Evolutionary conservation across 805 yeast species (phyloP).

Genomic region (Pichia gijzeniarum): DNA sequence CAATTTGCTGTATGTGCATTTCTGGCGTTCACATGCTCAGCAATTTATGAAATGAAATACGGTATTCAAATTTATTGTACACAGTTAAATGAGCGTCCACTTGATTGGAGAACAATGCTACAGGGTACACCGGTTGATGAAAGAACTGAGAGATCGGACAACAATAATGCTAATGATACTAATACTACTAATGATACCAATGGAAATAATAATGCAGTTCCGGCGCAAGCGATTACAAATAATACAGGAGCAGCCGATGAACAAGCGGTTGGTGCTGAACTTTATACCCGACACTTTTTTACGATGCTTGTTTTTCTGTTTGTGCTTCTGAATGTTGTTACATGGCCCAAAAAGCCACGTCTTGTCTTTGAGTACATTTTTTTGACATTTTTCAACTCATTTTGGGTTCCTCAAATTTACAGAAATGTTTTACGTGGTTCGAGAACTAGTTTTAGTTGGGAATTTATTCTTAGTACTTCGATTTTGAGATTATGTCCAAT

Average conservation of each 20-base stretch:
- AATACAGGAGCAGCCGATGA: constrained; percentile 38
- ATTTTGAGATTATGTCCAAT: constrained; percentile 59
- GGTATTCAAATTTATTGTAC: constrained; percentile 59
- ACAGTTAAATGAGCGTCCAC: constrained; percentile 65
- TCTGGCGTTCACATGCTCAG: constrained; percentile 59
- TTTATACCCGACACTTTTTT: constrained; percentile 53
- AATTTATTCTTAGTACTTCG: constrained; percentile 65
- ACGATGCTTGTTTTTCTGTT: constrained; percentile 49
- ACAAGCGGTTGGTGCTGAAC: constrained; percentile 47
- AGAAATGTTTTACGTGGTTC: constrained; percentile 69
- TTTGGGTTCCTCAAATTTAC: constrained; percentile 85
- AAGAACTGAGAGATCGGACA: constrained; percentile 14
- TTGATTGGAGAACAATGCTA: constrained; percentile 59
- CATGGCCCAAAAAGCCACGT: constrained; percentile 60
- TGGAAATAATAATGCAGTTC: constrained; percentile 13
- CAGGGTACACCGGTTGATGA: constrained; percentile 51
- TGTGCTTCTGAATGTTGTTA: constrained; percentile 45
- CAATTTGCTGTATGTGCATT: constrained; percentile 67
- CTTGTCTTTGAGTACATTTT: constrained; percentile 50
- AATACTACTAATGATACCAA: background rate
- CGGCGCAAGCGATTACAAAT: constrained; percentile 18
- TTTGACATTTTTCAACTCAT: constrained; percentile 52
- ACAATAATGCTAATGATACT: constrained; percentile 15
- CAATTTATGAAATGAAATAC: constrained; percentile 71
- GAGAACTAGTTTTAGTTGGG: constrained; percentile 64